A percentile compares a stretch with the other conserved stretches of the same genome.
phyloP scores from a whole-genome alignment of 768 basidiomycete species.

The Termitomyces heimii region DNA sequence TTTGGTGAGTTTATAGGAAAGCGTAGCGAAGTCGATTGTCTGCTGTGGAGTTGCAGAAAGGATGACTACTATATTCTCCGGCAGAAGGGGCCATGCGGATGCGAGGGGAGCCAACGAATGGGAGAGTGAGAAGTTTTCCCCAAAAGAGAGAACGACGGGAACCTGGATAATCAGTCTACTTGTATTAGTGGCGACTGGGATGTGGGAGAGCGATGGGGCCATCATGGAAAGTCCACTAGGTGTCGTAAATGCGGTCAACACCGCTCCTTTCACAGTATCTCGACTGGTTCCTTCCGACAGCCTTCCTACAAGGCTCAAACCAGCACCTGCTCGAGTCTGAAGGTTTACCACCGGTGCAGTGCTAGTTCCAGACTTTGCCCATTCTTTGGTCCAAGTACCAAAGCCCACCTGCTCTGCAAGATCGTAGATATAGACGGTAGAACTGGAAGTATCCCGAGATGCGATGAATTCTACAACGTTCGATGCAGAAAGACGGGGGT shows the following conservation, averaged over 20 bases:
- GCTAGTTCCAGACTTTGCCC: constrained; percentile 37
- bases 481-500: constrained; percentile 49
- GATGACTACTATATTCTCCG: constrained; percentile 63
- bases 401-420: constrained; percentile 82
- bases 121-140: constrained; percentile 62
- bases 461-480: constrained; percentile 64
- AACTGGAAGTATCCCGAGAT: constrained; percentile 49
- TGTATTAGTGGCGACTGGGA: constrained; percentile 56
- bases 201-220: constrained; percentile 68
- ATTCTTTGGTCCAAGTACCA: constrained; percentile 64
- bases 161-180: constrained; percentile 82
- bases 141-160: constrained; percentile 63
- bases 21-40: constrained; percentile 65
- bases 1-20: constrained; percentile 64
- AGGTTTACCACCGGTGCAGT: constrained; percentile 57
- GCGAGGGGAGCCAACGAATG: constrained; percentile 72
- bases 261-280: constrained; percentile 50
- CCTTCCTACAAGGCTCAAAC: constrained; percentile 71
- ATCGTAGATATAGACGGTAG: constrained; percentile 76
- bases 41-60: constrained; percentile 85
- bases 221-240: constrained; percentile 80
- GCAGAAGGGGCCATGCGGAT: constrained; percentile 52
- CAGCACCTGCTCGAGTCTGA: constrained; percentile 84
- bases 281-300: constrained; percentile 75
- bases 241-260: constrained; percentile 78